Base-by-base conservation (phyloP, 306 rosid genomes). In the Cyclanthera cordifolia region DNA sequence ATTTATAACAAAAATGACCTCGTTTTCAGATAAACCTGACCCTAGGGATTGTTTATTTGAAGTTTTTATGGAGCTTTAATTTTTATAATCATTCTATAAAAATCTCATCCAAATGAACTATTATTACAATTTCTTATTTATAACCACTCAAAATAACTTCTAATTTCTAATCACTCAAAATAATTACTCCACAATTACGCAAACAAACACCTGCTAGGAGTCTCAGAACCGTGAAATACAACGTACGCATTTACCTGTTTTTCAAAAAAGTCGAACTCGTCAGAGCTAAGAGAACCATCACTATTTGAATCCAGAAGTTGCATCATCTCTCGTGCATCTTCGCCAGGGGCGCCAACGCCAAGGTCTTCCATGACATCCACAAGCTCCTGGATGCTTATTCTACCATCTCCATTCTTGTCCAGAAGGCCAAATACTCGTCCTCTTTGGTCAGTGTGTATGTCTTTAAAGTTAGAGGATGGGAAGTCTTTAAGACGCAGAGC, bases 351-450 rank as follows among this genome's bases (percentile, higher is more conserved):
- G 34, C 95, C 99, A 65, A 90, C 96, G 54, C 96, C 99, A 43
- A 90, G 96, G 80, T 93, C 94, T 78, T 93, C 96, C 85, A 93
- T 93, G 54, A 90, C 95, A 79, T 93, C 94, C 60, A 74, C 85
- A 53, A 90, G 95, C 71, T 93, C 96, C 78, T 86, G 94, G 19
- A 90, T 83, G 85, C 95, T 90, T 78, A 93, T 87, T 78, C 85
- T 86, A 28, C 96, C 94, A 63, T 93, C 99, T 67, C 95, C 96
- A 28, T 93, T 93, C 80, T 90, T 87, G 85, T 90, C 96, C 41
- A 93, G 89, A 82, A 93, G 96, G 72, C 77, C 65, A 79, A 93
- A 93, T 23, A 83, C 91, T 60, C 84, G 80, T 82, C 88, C 81
- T 32, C 79, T 77, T 72, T 81, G 90, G 74, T 84, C 85, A 28